Conservation (phyloP, 768 basidiomycete genomes). For the Tricholoma sp. region DNA sequence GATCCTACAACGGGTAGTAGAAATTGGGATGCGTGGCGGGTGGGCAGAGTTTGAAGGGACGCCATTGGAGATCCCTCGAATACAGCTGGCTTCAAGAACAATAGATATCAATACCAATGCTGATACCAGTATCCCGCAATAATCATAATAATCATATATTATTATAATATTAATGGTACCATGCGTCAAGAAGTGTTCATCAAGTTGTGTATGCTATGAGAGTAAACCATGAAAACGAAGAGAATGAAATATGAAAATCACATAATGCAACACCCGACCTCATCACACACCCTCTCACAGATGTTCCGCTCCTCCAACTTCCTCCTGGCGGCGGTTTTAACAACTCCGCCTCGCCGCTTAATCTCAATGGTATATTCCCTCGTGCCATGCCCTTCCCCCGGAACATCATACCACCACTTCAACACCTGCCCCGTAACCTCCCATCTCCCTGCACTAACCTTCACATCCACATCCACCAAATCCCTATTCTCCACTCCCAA, state of each 20-base stretch:
- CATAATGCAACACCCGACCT: conserved; percentile 18
- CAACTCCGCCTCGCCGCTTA: conserved; percentile 24
- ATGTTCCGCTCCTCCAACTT: conserved; percentile 5
- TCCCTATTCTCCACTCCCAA: conserved; percentile 7
- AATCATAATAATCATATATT: conserved; percentile 1
- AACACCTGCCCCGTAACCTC: conserved; percentile 43
- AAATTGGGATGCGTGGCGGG: conserved; percentile 58
- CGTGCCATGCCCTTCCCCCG: conserved; percentile 23
- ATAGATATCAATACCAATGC: conserved; percentile 3
- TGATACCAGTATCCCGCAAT: neutral
- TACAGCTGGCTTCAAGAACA: conserved; percentile 5
- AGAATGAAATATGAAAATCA: conserved; percentile 7
- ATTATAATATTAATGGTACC: neutral
- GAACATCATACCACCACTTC: conserved; percentile 52
- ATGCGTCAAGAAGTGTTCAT: neutral
- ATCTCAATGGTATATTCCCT: conserved; percentile 36
- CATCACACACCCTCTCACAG: conserved; percentile 19
- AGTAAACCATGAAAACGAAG: neutral
- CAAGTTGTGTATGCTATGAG: neutral
- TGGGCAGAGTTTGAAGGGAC: conserved; percentile 63
- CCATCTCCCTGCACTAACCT: conserved; percentile 38
- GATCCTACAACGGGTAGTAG: conserved; percentile 62
- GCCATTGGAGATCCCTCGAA: conserved; percentile 35
- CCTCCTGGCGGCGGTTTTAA: conserved; percentile 14
- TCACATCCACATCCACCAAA: conserved; percentile 42